Percentiles rank a stretch among this genome's conserved stretches.
phyloP scores from a whole-genome alignment of 31 red algal species.

The Odonthalia washingtoniensis region DNA sequence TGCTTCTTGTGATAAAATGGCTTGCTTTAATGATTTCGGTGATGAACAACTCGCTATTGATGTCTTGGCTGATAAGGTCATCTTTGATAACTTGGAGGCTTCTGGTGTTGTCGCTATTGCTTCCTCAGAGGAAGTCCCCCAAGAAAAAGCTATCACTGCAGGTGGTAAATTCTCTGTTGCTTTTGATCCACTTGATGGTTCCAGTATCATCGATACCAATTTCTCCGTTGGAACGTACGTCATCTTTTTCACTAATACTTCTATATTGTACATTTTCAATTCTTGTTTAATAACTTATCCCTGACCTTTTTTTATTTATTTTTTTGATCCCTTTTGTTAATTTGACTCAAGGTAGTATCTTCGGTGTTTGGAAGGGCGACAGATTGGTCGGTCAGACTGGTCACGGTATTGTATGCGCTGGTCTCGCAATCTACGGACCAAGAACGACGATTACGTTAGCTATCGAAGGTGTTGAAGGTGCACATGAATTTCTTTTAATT shows the following conservation, averaged over 20 bases:
- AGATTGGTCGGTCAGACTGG: slow-evolving; percentile 85
- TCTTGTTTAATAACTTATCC: not conserved
- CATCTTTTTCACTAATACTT: no score
- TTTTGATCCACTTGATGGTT: slow-evolving; percentile 97
- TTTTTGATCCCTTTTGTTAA: not conserved
- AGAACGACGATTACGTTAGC: slow-evolving; percentile 94
- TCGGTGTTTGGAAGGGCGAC: slow-evolving; percentile 94
- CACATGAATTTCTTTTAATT: slow-evolving; percentile 96
- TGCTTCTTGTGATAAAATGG: slow-evolving; percentile 96
- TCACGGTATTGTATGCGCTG: slow-evolving; percentile 80
- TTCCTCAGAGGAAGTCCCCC: slow-evolving; percentile 91
- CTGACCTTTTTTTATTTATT: slow-evolving; percentile 5
- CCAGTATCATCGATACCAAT: slow-evolving; percentile 97
- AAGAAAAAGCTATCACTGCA: slow-evolving; percentile 74
- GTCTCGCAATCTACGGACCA: slow-evolving; percentile 92
- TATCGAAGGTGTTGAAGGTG: slow-evolving; percentile 83
- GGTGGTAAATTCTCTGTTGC: slow-evolving; percentile 95
- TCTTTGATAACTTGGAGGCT: slow-evolving; percentile 85
- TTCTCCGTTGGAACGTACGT: slow-evolving; percentile 93
- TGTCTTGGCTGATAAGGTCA: slow-evolving; percentile 93
- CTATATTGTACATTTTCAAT: not conserved
- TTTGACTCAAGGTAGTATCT: slow-evolving; percentile 55
- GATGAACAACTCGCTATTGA: slow-evolving; percentile 99
- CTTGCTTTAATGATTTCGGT: slow-evolving; percentile 99
- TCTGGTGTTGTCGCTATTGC: slow-evolving; percentile 88